Base-by-base conservation (phyloP, 768 basidiomycete species). In the Mycena vulgaris region DNA sequence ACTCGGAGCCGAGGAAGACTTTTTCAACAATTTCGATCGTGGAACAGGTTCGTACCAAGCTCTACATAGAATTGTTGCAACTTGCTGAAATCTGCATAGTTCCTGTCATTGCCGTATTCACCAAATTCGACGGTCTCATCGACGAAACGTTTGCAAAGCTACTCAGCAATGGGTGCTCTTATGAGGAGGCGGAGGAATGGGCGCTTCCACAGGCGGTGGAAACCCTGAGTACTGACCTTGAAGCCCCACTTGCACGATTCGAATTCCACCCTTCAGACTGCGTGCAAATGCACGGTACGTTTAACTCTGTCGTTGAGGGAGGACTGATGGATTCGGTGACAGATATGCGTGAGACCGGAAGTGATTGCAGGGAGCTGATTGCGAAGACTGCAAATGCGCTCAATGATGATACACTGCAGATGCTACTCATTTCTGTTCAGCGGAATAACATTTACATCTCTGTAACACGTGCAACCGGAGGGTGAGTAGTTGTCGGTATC, bases 61-160 rank as follows among this genome's bases (percentile, higher is more conserved):
- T 25, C 4, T 27, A 7, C 25, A 7, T 7, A 8, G 6, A 6
- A 8, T 7, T 25, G 47, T 7, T 7, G n/a, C 4, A 48, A 48
- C 47, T 48, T 35, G 35, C 30, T 65, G 8, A 31, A 17, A 33
- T n/a, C n/a, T n/a, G 2, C 48, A 27, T 49, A 85, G 84, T 84
- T 25, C 83, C 83, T 6, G 79, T 84, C 2, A 74, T 85, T 30
- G 78, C 77, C 0, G 52, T 85, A 33, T 83, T 85, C 69, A 84
- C 81, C 1, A 84, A 84, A 59, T 79, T 79, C 45, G 83, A 84
- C 66, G 78, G 73, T 27, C 57, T 82, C 11, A 59, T 77, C 45
- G 42, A n/a, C 37, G 57, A 71, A 52, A 76, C 76, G 58, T 79
- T 70, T 40, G 40, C 70, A 16, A 11, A 59, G 30, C 64, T 76